A percentile compares a stretch with the other conserved stretches of the same genome.
phyloP scores from a whole-genome alignment of 2,329 filamentous ascomycete genomes.

The Beauveria scarabaeidicola region DNA sequence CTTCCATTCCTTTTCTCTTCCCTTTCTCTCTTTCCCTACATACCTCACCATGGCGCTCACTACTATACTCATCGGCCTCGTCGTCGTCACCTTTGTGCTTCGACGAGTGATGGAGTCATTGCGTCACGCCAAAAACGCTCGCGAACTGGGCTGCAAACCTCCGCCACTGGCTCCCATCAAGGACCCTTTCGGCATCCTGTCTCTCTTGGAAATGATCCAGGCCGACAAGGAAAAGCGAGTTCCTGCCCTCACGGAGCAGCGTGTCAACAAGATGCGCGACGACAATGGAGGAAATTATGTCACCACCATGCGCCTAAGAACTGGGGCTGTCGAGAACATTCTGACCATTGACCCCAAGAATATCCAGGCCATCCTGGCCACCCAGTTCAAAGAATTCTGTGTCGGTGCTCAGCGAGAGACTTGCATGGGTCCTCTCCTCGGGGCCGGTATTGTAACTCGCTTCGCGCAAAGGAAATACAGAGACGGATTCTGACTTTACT shows the following conservation, averaged over 20 bases:
- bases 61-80: neutral
- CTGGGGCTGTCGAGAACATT: conserved; percentile 8
- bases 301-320: conserved; percentile 11
- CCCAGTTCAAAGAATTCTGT: conserved; percentile 21
- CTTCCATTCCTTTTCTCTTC: neutral
- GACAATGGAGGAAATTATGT: conserved; percentile 14
- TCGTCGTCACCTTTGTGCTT: conserved; percentile 8
- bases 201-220: conserved; percentile 11
- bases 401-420: conserved; percentile 19
- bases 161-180: conserved; percentile 8
- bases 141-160: conserved; percentile 16
- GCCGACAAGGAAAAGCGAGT: conserved; percentile 16
- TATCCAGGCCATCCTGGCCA: conserved; percentile 22
- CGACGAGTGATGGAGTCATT: conserved; percentile 1
- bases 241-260: conserved; percentile 11
- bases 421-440: conserved; percentile 31
- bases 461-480: neutral
- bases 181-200: conserved; percentile 16
- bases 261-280: conserved; percentile 12
- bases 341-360: conserved; percentile 21
- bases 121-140: conserved; percentile 9
- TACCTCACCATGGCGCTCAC: conserved; percentile 5
- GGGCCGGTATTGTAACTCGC: conserved; percentile 27
- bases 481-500: neutral
- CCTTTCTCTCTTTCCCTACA: neutral